Base-by-base conservation (phyloP, 148 eudicot genomes). In the Diospyros kaki region DNA sequence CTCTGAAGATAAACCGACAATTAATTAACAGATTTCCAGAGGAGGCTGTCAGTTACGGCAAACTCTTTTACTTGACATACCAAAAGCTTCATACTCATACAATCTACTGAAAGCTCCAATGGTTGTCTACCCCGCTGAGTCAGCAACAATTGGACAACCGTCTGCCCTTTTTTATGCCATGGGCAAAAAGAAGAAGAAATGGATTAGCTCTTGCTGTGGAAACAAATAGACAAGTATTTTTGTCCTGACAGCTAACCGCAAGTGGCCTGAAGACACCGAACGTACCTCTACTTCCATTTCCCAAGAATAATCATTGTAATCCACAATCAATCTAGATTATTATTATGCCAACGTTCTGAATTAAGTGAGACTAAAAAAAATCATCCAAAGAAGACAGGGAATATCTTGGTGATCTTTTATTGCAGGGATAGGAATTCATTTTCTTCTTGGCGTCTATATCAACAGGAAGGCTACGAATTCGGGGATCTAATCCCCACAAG, bases 401-500 rank as follows among this genome's bases (percentile, higher is more conserved):
- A 82, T 78, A 71, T 60, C 64, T 70, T 66, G 43, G 68, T 65
- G 79, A 40, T 15, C 44, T 75, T 64, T 46, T 58, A 39, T 44
- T 42, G 60, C 62, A 28, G 64, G 68, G 48, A 28, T 68, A 68
- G 50, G 79, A 75, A 78, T 76, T 72, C 74, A 67, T 45, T 58
- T 66, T 68, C 55, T 63, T 44, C 61, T 81, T 46, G 28, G 71
- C 81, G 77, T 80, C 66, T 74, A 69, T 77, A 69, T 71, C 60
- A 75, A 82, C 48, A n/a, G 38, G 63, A 51, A 48, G 68, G 76
- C 13, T 51, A 59, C 42, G 56, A 64, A 71, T 28, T 66, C 72
- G 73, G 74, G 86, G 72, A 83, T 83, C 83, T 61, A 77, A 83
- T 83, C 77, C 82, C 77, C 71, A n/a, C 75, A 79, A 83, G 75